These are phyloP conservation scores for Paraurostyla sp. DNA, from an alignment of 73 alveolate species.

Conservation along the genomic window DNA sequence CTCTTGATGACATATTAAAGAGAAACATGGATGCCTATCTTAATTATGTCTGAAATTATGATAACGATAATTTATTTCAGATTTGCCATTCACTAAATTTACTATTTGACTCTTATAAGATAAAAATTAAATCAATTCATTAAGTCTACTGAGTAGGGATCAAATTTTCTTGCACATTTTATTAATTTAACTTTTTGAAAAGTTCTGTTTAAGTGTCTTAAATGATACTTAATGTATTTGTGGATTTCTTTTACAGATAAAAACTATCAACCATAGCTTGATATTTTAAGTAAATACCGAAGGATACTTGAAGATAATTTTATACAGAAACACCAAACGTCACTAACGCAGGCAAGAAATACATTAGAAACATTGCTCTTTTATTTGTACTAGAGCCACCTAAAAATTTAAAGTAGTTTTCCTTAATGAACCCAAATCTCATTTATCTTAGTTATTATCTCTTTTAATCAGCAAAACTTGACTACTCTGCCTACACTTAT, in stretches of 20 bases:
- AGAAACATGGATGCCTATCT: slow-evolving; percentile 86
- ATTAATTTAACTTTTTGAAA: not conserved
- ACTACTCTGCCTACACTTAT: not conserved
- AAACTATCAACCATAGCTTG: slow-evolving; percentile 43
- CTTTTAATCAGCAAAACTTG: not conserved
- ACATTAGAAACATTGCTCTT: not conserved
- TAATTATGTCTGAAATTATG: slow-evolving; percentile 55
- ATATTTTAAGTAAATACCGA: slow-evolving; percentile 54
- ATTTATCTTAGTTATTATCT: not conserved
- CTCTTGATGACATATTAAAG: slow-evolving; percentile 82
- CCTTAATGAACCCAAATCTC: slow-evolving; percentile 30
- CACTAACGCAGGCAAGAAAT: slow-evolving; percentile 29
- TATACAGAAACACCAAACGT: not conserved
- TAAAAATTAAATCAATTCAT: no score
- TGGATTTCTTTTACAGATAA: slow-evolving; percentile 8
- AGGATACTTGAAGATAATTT: slow-evolving; percentile 31
- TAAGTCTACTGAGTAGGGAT: not conserved
- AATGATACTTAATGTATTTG: not conserved
- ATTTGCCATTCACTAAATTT: no score
- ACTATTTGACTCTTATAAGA: no score
- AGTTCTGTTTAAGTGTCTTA: not conserved
- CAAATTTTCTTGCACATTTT: not conserved
- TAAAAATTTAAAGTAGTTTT: not conserved
- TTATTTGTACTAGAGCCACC: not conserved
- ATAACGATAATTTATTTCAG: no score